These are phyloP conservation scores for Neonectria coccinea DNA, from an alignment of 2,329 filamentous ascomycete species.

Conservation along the genomic window DNA sequence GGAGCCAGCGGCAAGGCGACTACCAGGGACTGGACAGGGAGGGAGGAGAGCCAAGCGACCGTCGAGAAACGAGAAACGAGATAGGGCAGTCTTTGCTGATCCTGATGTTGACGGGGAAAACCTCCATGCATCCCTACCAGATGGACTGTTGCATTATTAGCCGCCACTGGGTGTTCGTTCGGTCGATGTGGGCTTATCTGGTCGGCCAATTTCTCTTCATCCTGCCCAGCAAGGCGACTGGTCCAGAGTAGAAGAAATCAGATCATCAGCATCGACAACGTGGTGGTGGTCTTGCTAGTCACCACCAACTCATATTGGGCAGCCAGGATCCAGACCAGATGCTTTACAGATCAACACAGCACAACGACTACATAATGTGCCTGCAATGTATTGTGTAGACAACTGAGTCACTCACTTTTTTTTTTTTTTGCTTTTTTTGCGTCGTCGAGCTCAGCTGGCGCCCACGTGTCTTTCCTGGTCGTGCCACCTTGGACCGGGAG, in stretches of 20 bases:
- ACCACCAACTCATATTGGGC: slow-evolving; percentile 8
- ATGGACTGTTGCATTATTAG: slow-evolving; percentile 17
- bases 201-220: slow-evolving; percentile 18
- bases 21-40: slow-evolving; percentile 3
- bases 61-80: neutral
- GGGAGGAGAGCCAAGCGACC: neutral
- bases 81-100: slow-evolving; percentile 4
- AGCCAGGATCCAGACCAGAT: neutral
- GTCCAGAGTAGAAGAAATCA: neutral
- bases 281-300: neutral
- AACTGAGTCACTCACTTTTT: slow-evolving; percentile 7
- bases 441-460: slow-evolving; percentile 22
- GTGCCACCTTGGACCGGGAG: slow-evolving; percentile 16
- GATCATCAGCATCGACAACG: slow-evolving; percentile 13
- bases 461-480: slow-evolving; percentile 31
- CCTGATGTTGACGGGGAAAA: slow-evolving; percentile 12
- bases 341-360: neutral
- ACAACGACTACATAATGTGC: neutral
- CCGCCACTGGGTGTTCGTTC: slow-evolving; percentile 9
- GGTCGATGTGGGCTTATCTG: slow-evolving; percentile 3
- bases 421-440: slow-evolving; percentile 29
- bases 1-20: slow-evolving; percentile 8
- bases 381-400: neutral
- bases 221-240: slow-evolving; percentile 8
- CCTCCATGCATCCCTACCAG: slow-evolving; percentile 7